Percentiles rank a stretch among this genome's conserved stretches.
Conservation (phyloP, 495 filamentous ascomycete genomes). For the Penicillium waksmanii region DNA sequence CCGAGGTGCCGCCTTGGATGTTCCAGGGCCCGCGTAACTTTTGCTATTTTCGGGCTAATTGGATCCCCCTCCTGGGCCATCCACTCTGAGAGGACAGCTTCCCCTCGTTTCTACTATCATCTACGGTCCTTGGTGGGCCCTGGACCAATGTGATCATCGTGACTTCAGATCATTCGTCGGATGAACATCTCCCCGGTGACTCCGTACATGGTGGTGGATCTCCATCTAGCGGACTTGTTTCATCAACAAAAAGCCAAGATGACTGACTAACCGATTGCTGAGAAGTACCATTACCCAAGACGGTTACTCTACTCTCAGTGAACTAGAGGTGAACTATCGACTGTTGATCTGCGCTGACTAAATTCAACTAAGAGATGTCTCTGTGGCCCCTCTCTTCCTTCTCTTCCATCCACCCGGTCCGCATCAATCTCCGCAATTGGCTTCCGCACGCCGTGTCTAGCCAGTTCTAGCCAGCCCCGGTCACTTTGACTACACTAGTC, state of each 20-base stretch:
- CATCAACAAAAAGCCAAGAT: conserved; percentile 1
- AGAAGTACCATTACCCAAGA: conserved; percentile 8
- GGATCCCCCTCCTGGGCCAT: neutral
- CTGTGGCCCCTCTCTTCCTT: neutral
- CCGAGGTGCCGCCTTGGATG: neutral
- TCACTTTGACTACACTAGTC: neutral
- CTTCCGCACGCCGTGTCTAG: conserved; percentile 3
- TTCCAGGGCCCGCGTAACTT: neutral
- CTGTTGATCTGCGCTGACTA: too few species aligned
- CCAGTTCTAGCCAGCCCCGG: neutral
- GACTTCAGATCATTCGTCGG: conserved; percentile 20
- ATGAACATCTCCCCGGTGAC: conserved; percentile 24
- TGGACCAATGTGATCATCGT: conserved; percentile 25
- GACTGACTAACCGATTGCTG: neutral
- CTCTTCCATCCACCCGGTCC: conserved; percentile 3
- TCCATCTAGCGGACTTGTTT: neutral
- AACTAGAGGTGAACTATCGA: neutral
- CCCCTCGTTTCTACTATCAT: conserved; percentile 1
- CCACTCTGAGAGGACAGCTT: neutral
- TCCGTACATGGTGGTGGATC: conserved; percentile 43
- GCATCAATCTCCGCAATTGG: neutral
- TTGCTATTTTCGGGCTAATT: neutral
- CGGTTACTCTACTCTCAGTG: neutral
- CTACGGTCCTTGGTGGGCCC: neutral
- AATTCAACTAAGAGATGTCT: neutral